Percentiles rank a stretch among this genome's conserved stretches.
phyloP scores from a whole-genome alignment of 2,329 filamentous ascomycete species.

The Fusarium abutilonis region DNA sequence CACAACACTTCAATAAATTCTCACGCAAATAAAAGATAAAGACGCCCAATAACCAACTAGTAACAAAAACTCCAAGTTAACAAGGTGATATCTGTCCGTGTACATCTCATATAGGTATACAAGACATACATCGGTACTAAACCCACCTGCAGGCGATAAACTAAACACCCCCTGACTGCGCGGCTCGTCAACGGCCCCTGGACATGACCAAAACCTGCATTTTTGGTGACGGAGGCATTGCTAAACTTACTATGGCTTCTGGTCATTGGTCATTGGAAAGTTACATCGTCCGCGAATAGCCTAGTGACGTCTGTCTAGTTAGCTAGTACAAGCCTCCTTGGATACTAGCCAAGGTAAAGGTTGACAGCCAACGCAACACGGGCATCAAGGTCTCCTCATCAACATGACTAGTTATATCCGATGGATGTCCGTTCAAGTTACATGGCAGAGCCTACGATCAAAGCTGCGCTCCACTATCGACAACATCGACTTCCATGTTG shows the following conservation, averaged over 20 bases:
- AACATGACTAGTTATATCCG: conserved; percentile 15
- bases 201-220: conserved; percentile 2
- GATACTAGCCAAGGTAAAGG: not conserved
- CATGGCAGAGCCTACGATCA: conserved; percentile 1
- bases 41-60: not conserved
- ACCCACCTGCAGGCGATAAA: conserved; percentile 3
- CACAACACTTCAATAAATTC: not conserved
- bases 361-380: conserved; percentile 2
- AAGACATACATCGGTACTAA: not conserved
- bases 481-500: not conserved
- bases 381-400: conserved; percentile 1
- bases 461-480: not conserved
- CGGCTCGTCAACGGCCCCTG: conserved; percentile 1
- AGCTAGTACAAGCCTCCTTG: conserved; percentile 5
- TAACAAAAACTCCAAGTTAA: not conserved
- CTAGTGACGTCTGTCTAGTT: not conserved
- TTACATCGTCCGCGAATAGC: conserved; percentile 7
- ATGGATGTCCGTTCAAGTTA: conserved; percentile 5
- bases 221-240: not conserved
- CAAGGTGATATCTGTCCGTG: too few relatives aligned
- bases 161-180: conserved; percentile 18
- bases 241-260: not conserved
- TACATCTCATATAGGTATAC: not conserved
- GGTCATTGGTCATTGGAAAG: conserved; percentile 6
- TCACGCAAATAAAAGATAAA: not conserved